A percentile compares a stretch with the other conserved stretches of the same genome.
phyloP scores from a whole-genome alignment of 2,329 filamentous ascomycete genomes.

The Neospermospora avenae region DNA sequence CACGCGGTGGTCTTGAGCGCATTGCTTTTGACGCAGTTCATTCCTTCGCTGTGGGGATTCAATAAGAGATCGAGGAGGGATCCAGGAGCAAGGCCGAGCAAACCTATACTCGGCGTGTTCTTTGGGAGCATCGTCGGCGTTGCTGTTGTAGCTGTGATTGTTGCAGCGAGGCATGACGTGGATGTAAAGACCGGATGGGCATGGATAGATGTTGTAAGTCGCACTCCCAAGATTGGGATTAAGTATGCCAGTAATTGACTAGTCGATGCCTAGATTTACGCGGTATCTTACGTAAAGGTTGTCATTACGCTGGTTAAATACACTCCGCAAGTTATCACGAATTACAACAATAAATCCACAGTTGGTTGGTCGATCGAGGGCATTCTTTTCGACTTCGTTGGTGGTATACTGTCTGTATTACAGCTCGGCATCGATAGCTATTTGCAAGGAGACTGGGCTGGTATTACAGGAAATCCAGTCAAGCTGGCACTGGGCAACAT shows the following conservation, averaged over 20 bases:
- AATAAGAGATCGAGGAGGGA: conserved; percentile 46
- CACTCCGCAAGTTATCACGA: conserved; percentile 78
- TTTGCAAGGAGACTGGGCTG: conserved; percentile 82
- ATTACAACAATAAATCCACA: conserved; percentile 82
- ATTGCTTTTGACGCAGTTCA: conserved; percentile 76
- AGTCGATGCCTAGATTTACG: conserved; percentile 43
- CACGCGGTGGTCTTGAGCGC: conserved; percentile 74
- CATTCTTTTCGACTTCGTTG: conserved; percentile 79
- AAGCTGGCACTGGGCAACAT: conserved; percentile 87
- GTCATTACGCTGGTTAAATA: conserved; percentile 90
- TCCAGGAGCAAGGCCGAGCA: conserved; percentile 54
- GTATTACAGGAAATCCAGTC: conserved; percentile 84
- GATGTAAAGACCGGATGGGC: conserved; percentile 51
- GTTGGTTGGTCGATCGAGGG: conserved; percentile 82
- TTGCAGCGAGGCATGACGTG: conserved; percentile 36
- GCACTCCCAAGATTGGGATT: background rate
- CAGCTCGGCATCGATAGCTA: conserved; percentile 86
- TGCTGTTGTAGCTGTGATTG: conserved; percentile 46
- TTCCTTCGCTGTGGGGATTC: conserved; percentile 72
- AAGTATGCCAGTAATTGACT: background rate
- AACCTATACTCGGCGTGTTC: conserved; percentile 64
- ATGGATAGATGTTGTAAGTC: conserved; percentile 53
- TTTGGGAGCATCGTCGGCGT: conserved; percentile 62
- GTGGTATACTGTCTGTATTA: conserved; percentile 74
- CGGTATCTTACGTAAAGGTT: conserved; percentile 85